Conservation (phyloP, 495 filamentous ascomycete genomes). For the Aspergillus sclerotiicarbonarius region DNA sequence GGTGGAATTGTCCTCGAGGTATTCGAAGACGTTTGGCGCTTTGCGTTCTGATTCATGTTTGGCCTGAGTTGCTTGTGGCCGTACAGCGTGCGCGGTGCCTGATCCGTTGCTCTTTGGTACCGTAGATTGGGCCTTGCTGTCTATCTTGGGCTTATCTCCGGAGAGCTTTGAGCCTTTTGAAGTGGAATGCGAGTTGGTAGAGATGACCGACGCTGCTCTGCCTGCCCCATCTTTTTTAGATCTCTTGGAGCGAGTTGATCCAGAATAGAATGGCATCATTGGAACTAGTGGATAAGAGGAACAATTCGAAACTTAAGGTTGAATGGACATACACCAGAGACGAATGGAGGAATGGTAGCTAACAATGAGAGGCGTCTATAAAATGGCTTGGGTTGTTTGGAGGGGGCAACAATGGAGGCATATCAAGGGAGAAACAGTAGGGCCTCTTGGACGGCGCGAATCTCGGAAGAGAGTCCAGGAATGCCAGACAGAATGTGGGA, state of each 20-base stretch:
- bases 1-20: slow-evolving; percentile 32
- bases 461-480: slow-evolving; percentile 11
- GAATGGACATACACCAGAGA: slow-evolving; percentile 19
- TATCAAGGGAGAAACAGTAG: slow-evolving; percentile 18
- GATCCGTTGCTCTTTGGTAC: slow-evolving; percentile 17
- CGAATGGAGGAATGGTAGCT: slow-evolving; percentile 13
- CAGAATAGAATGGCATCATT: slow-evolving; percentile 34
- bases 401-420: slow-evolving; percentile 18
- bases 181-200: slow-evolving; percentile 17
- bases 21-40: slow-evolving; percentile 44
- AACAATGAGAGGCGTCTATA: slow-evolving; percentile 8
- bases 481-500: slow-evolving; percentile 23
- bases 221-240: slow-evolving; percentile 33
- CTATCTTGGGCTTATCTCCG: slow-evolving; percentile 22
- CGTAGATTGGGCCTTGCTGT: slow-evolving; percentile 11
- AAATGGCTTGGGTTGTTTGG: slow-evolving; percentile 1
- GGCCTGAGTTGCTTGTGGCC: slow-evolving; percentile 15
- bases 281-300: slow-evolving; percentile 7
- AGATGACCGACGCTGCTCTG: slow-evolving; percentile 30
- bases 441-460: slow-evolving; percentile 8
- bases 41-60: slow-evolving; percentile 24
- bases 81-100: slow-evolving; percentile 13
- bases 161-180: slow-evolving; percentile 23
- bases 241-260: slow-evolving; percentile 29
- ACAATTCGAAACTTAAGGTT: neutral